Evolutionary conservation across 768 basidiomycete species (phyloP).

Genomic region (Kwoniella bestiolae): DNA sequence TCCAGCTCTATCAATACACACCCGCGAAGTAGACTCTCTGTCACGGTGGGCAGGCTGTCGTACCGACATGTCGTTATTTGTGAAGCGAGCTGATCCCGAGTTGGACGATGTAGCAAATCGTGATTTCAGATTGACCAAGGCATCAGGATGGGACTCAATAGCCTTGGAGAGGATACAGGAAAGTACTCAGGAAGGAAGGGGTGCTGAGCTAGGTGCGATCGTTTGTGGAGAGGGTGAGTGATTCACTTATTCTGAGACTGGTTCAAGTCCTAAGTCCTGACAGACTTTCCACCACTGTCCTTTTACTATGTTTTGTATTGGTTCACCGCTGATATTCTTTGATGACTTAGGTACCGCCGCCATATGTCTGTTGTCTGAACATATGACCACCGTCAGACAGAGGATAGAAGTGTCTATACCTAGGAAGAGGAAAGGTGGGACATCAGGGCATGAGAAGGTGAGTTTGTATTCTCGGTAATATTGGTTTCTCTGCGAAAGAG

Average conservation of each 20-base stretch:
- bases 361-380: conserved; percentile 91
- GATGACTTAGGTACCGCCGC: conserved; percentile 81
- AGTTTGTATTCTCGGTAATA: no score
- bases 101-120: conserved; percentile 65
- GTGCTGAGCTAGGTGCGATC: conserved; percentile 94
- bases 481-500: no score
- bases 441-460: conserved; percentile 85
- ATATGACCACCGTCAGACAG: conserved; percentile 93
- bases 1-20: no score
- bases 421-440: conserved; percentile 80
- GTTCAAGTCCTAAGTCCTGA: no score
- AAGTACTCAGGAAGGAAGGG: conserved; percentile 86
- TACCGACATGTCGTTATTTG: no score
- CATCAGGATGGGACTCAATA: conserved; percentile 83
- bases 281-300: no score
- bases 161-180: conserved; percentile 81
- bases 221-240: conserved; percentile 85
- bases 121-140: conserved; percentile 85
- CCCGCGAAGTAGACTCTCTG: no score
- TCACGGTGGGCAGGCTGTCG: no score
- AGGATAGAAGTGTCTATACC: conserved; percentile 87
- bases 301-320: no score
- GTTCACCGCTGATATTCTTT: neutral
- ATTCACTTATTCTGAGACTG: no score
- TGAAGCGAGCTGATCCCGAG: neutral